phyloP scores from a whole-genome alignment of 768 basidiomycete species.

The Pholiota molesta region DNA sequence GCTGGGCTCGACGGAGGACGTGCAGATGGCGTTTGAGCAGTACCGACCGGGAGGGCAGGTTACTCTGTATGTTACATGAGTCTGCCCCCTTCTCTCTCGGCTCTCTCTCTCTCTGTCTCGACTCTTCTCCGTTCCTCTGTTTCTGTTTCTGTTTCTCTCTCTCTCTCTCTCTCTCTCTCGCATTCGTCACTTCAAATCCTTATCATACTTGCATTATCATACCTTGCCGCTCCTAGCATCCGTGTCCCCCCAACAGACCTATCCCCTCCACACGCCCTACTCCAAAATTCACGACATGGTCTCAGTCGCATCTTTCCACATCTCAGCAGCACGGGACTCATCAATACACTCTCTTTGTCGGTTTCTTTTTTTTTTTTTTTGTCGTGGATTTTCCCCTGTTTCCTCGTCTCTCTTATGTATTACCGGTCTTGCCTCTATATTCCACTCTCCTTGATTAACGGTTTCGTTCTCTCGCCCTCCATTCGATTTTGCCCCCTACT shows the following conservation, averaged over 20 bases:
- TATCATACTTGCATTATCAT: constrained; percentile 21
- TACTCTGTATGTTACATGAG: constrained; percentile 77
- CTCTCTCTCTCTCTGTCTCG: constrained; percentile 12
- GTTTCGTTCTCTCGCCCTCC: constrained; percentile 17
- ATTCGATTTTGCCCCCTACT: constrained; percentile 17
- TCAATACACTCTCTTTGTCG: constrained; percentile 5
- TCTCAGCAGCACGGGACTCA: constrained; percentile 14
- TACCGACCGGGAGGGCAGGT: constrained; percentile 81
- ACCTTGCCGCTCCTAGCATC: constrained; percentile 12
- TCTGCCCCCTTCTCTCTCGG: constrained; percentile 8
- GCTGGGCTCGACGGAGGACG: constrained; percentile 88
- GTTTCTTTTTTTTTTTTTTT: constrained; percentile 9
- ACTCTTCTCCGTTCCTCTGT: constrained; percentile 4
- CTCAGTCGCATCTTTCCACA: constrained; percentile 20
- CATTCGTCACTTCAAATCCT: constrained; percentile 14
- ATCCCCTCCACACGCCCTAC: constrained; percentile 9
- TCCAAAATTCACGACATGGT: constrained; percentile 12
- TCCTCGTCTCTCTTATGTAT: constrained; percentile 22
- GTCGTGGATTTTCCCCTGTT: constrained; percentile 12
- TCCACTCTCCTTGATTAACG: constrained; percentile 11
- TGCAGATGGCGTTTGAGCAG: constrained; percentile 92
- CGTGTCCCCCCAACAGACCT: constrained; percentile 1
- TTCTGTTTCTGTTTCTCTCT: constrained; percentile 11
- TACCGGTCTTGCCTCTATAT: constrained; percentile 23
- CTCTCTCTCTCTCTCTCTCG: constrained; percentile 16